A percentile compares a stretch with the other conserved stretches of the same genome.
Evolutionary conservation across 73 alveolate species (phyloP).

Genomic region (Paramecium bursaria): DNA sequence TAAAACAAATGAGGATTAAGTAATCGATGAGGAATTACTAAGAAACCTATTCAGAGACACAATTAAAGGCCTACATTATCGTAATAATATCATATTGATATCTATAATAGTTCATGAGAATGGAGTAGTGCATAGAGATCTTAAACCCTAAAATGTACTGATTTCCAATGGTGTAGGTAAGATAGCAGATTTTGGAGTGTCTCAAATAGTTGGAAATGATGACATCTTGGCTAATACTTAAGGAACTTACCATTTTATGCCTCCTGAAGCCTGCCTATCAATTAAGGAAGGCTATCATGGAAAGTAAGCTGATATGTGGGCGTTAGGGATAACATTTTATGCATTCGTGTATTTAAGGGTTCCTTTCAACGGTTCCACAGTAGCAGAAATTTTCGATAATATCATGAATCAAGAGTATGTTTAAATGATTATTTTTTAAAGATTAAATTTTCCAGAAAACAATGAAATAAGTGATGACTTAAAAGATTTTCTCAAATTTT

Average conservation of each 20-base stretch:
- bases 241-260: slow-evolving; percentile 96
- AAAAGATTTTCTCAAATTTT: slow-evolving; percentile 72
- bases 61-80: slow-evolving; percentile 79
- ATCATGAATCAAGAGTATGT: slow-evolving; percentile 69
- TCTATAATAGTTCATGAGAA: slow-evolving; percentile 80
- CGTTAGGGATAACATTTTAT: slow-evolving; percentile 93
- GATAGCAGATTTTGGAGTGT: slow-evolving; percentile 94
- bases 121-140: slow-evolving; percentile 95
- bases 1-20: slow-evolving; percentile 57
- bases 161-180: slow-evolving; percentile 85
- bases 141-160: slow-evolving; percentile 95
- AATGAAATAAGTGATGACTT: slow-evolving; percentile 79
- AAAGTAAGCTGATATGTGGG: slow-evolving; percentile 97
- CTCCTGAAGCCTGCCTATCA: slow-evolving; percentile 95
- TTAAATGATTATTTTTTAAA: slow-evolving; percentile 8
- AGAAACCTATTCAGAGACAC: slow-evolving; percentile 78
- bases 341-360: slow-evolving; percentile 83
- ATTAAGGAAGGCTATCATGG: slow-evolving; percentile 86
- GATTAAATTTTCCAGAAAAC: slow-evolving; percentile 72
- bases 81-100: background rate
- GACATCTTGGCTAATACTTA: slow-evolving; percentile 85
- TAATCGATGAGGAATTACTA: slow-evolving; percentile 74
- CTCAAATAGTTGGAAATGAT: slow-evolving; percentile 75
- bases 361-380: slow-evolving; percentile 88
- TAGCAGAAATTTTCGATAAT: slow-evolving; percentile 81